These are phyloP conservation scores for Puccinia hordei DNA, from an alignment of 1,284 basidiomycete genomes.

Conservation along the genomic window DNA sequence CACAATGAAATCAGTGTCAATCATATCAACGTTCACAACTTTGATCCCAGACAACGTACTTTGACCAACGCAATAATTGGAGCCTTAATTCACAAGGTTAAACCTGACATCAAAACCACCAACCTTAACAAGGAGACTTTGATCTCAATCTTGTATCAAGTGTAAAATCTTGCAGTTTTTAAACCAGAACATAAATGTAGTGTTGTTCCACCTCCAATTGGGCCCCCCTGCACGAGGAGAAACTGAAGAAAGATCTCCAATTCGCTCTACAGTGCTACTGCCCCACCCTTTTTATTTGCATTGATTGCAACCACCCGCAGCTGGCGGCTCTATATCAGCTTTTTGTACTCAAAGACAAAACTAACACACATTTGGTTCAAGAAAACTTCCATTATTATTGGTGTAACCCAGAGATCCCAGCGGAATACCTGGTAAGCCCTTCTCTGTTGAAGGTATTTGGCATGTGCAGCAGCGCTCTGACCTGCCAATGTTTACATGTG, in stretches of 20 bases:
- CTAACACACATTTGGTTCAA: neutral
- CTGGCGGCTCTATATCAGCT: neutral
- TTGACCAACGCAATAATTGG: neutral
- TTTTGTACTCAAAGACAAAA: neutral
- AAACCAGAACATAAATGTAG: neutral
- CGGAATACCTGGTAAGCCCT: neutral
- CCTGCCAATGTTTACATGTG: too few relatives aligned
- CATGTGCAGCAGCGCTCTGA: too few relatives aligned
- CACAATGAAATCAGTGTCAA: neutral
- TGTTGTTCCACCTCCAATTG: neutral
- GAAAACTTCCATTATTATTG: neutral
- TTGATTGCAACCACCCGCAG: neutral
- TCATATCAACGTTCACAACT: neutral
- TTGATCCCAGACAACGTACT: neutral
- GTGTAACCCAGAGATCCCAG: neutral
- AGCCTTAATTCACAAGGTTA: neutral
- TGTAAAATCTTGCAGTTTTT: neutral
- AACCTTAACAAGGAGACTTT: neutral
- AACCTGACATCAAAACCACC: neutral
- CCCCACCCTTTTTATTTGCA: neutral
- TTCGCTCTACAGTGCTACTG: slow-evolving; percentile 22
- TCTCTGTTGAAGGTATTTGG: too few relatives aligned
- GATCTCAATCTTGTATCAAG: neutral
- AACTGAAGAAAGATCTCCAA: neutral
- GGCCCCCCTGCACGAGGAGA: neutral